phyloP scores from a whole-genome alignment of 2,329 filamentous ascomycete genomes.

The Aureobasidium subglaciale region DNA sequence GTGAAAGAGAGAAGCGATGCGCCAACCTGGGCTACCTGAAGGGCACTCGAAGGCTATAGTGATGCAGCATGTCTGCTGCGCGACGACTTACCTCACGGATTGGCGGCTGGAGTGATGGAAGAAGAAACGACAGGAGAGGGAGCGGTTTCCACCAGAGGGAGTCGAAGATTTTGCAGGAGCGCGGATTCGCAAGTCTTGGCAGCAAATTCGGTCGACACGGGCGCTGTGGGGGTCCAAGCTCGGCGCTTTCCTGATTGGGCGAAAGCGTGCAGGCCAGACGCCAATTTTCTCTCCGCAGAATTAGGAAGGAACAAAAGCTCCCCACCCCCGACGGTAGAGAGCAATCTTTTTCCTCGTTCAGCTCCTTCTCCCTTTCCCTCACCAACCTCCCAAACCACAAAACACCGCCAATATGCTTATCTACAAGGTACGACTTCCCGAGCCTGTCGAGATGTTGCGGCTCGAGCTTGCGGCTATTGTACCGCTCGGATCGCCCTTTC shows the following conservation, averaged over 20 bases:
- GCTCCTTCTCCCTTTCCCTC: conserved; percentile 3
- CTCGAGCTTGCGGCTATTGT: conserved; percentile 5
- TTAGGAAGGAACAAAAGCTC: conserved; percentile 12
- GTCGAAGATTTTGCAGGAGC: conserved; percentile 16
- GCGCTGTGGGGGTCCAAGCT: conserved; percentile 9
- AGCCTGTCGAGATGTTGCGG: not conserved
- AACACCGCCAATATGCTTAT: conserved; percentile 46
- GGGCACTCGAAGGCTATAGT: conserved; percentile 34
- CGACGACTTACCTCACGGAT: conserved; percentile 29
- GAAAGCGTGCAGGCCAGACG: conserved; percentile 10
- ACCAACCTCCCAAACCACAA: conserved; percentile 11
- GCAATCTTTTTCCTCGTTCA: conserved; percentile 9
- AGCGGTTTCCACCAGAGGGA: not conserved
- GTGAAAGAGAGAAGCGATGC: conserved; percentile 33
- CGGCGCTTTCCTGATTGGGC: conserved; percentile 5
- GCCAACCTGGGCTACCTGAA: conserved; percentile 45
- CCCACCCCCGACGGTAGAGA: not conserved
- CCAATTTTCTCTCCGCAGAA: conserved; percentile 3
- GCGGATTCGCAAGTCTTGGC: conserved; percentile 1
- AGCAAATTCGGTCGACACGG: conserved; percentile 3
- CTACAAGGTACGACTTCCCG: conserved; percentile 44
- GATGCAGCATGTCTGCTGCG: not conserved
- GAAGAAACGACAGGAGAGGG: not conserved
- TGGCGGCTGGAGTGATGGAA: conserved; percentile 15
- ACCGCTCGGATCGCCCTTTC: not conserved